Evolutionary conservation across 1,139 yeast species (phyloP).

Genomic region (Candida mesenterica): DNA sequence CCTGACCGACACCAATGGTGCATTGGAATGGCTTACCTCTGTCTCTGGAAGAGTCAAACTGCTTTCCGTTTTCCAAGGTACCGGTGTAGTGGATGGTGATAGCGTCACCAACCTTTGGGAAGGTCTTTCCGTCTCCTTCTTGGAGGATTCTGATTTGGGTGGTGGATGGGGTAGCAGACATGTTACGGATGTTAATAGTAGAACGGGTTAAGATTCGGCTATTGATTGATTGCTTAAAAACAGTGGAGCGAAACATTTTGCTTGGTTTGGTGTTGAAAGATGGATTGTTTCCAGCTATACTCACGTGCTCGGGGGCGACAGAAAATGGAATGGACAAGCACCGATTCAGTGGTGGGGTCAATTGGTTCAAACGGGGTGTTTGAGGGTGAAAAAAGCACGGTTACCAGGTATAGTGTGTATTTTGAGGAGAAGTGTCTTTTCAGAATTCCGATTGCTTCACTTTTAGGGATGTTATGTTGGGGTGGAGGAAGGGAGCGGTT

Average conservation of each 20-base stretch:
- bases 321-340: no score
- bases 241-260: conserved; percentile 9
- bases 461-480: no score
- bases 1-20: conserved; percentile 92
- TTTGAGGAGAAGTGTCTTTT: no score
- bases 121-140: conserved; percentile 79
- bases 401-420: no score
- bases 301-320: no score
- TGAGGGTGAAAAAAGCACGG: no score
- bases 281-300: no score
- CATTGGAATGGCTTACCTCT: conserved; percentile 95
- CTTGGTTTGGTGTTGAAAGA: neutral
- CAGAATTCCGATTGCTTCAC: no score
- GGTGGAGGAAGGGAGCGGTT: no score
- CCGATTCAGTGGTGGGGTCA: no score
- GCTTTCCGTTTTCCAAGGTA: conserved; percentile 88
- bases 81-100: conserved; percentile 96
- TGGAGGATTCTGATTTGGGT: conserved; percentile 46
- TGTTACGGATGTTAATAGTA: conserved; percentile 10
- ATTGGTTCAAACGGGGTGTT: no score
- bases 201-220: conserved; percentile 1
- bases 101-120: conserved; percentile 81
- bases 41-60: conserved; percentile 91
- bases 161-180: conserved; percentile 35
- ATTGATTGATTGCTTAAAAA: conserved; percentile 9